These are phyloP conservation scores for Harringtonia aguacate DNA, from an alignment of 2,329 filamentous ascomycete species.

Conservation along the genomic window DNA sequence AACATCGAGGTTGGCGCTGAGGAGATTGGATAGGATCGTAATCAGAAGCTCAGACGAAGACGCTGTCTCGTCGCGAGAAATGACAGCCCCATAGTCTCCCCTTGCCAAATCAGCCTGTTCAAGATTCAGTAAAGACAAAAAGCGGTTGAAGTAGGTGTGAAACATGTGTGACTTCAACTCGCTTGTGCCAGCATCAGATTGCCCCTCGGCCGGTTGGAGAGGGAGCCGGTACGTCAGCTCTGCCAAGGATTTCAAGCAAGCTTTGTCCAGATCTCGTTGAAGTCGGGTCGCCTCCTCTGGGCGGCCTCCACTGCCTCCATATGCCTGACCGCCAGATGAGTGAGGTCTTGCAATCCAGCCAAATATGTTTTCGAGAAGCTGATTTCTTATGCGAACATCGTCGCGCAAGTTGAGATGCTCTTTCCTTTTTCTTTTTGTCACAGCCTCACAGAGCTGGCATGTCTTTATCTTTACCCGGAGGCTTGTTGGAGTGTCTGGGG, in stretches of 20 bases:
- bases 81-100: constrained; percentile 26
- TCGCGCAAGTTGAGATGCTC: constrained; percentile 59
- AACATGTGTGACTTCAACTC: constrained; percentile 64
- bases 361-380: constrained; percentile 57
- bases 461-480: constrained; percentile 58
- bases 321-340: constrained; percentile 34
- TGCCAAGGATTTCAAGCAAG: constrained; percentile 54
- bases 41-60: constrained; percentile 54
- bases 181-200: constrained; percentile 55
- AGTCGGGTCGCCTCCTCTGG: constrained; percentile 47
- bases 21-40: constrained; percentile 55
- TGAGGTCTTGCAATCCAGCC: constrained; percentile 56
- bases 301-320: constrained; percentile 25
- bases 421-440: constrained; percentile 55
- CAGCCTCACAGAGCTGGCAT: constrained; percentile 54
- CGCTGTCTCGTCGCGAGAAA: constrained; percentile 39
- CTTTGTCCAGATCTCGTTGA: constrained; percentile 55
- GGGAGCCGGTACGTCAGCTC: constrained; percentile 57
- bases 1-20: constrained; percentile 62
- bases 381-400: constrained; percentile 58
- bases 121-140: constrained; percentile 53
- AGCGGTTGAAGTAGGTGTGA: constrained; percentile 60
- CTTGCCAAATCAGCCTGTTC: constrained; percentile 36
- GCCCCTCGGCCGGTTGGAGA: constrained; percentile 53
- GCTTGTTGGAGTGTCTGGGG: constrained; percentile 43